Conservation (phyloP, 805 yeast species). For the Naumovozyma baii region DNA sequence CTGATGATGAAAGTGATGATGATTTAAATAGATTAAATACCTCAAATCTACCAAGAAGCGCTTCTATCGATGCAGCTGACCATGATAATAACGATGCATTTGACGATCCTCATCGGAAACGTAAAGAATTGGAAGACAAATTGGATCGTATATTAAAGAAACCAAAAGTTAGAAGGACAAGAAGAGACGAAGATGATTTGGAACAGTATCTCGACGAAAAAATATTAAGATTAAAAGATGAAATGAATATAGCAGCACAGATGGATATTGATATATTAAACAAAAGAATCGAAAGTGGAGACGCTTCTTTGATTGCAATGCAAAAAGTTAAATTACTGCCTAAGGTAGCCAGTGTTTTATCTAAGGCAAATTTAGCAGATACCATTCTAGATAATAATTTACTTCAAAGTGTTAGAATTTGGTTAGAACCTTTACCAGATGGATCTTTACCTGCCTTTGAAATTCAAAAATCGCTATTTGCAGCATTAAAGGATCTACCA, state of each 20-base stretch:
- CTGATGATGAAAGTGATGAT: constrained; percentile 16
- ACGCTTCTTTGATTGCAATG: constrained; percentile 34
- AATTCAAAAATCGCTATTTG: constrained; percentile 80
- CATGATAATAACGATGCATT: not conserved
- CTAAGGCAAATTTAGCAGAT: constrained; percentile 80
- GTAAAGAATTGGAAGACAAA: constrained; percentile 71
- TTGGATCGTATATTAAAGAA: constrained; percentile 69
- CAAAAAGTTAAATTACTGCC: constrained; percentile 69
- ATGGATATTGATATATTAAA: constrained; percentile 49
- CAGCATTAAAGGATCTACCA: constrained; percentile 67
- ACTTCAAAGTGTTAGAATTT: constrained; percentile 84
- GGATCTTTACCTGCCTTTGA: constrained; percentile 96
- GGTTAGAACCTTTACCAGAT: constrained; percentile 98
- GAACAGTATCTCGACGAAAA: constrained; percentile 93
- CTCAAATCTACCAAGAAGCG: constrained; percentile 4
- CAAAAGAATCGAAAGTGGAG: constrained; percentile 35
- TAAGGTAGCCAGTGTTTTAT: constrained; percentile 63
- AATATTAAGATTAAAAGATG: constrained; percentile 69
- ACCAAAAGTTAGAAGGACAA: constrained; percentile 50
- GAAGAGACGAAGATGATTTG: constrained; percentile 82
- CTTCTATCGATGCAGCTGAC: constrained; percentile 8
- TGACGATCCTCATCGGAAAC: constrained; percentile 35
- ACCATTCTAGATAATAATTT: constrained; percentile 89
- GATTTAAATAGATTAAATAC: constrained; percentile 4
- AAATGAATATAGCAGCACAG: constrained; percentile 83